A percentile compares a stretch with the other conserved stretches of the same genome.
Evolutionary conservation across 306 rosid genomes (phyloP).

Genomic region (Malus orientalis): DNA sequence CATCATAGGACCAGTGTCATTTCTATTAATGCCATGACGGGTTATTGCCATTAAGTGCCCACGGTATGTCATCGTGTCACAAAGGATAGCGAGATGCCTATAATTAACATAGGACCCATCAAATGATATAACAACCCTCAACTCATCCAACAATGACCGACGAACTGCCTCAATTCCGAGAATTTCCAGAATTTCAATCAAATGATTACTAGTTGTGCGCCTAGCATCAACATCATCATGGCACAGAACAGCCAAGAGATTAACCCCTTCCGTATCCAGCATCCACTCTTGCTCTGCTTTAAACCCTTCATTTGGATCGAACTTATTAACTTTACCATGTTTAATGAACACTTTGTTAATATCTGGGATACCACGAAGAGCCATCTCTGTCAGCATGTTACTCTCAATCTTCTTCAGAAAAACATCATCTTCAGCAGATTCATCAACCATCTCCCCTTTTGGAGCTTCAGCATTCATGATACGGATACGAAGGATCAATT

Average conservation of each 20-base stretch:
- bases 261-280: slow-evolving; percentile 97
- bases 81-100: slow-evolving; percentile 91
- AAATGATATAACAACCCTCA: slow-evolving; percentile 91
- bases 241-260: slow-evolving; percentile 88
- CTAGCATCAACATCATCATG: slow-evolving; percentile 88
- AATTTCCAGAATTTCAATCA: slow-evolving; percentile 96
- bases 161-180: slow-evolving; percentile 99
- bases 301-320: slow-evolving; percentile 77
- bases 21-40: slow-evolving; percentile 91
- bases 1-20: slow-evolving; percentile 99
- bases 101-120: slow-evolving; percentile 98
- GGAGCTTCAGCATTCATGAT: slow-evolving; percentile 97
- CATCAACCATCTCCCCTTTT: slow-evolving; percentile 83
- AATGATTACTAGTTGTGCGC: slow-evolving; percentile 92
- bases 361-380: slow-evolving; percentile 89
- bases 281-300: slow-evolving; percentile 94
- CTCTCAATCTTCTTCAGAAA: slow-evolving; percentile 94
- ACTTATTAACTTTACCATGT: slow-evolving; percentile 69
- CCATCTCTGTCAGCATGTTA: slow-evolving; percentile 97
- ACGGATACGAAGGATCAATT: slow-evolving; percentile 87
- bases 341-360: slow-evolving; percentile 92
- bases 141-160: slow-evolving; percentile 72
- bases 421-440: slow-evolving; percentile 95
- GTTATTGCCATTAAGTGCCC: slow-evolving; percentile 99
- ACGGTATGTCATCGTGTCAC: slow-evolving; percentile 97